A percentile compares a stretch with the other conserved stretches of the same genome.
These are phyloP conservation scores for Ustilago lituana DNA, from an alignment of 1,284 basidiomycete species.

Conservation along the genomic window DNA sequence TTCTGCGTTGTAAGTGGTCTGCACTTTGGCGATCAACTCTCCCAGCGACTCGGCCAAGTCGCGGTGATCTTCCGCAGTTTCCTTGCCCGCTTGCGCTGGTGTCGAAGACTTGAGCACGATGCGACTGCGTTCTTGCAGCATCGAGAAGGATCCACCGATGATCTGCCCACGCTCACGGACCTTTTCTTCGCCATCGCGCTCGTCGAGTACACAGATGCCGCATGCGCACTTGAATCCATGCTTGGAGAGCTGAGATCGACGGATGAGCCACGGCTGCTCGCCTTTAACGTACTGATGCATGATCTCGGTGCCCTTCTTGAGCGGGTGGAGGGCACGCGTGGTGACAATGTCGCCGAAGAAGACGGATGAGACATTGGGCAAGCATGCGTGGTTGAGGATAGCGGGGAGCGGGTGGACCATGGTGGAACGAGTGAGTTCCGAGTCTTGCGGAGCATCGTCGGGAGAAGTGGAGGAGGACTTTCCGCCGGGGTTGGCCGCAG, in stretches of 20 bases:
- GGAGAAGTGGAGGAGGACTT: constrained; percentile 23
- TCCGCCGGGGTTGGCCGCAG: constrained; percentile 53
- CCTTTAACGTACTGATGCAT: constrained; percentile 66
- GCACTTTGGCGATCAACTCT: constrained; percentile 45
- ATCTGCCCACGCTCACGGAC: constrained; percentile 46
- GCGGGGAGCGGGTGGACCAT: constrained; percentile 66
- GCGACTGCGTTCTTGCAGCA: constrained; percentile 58
- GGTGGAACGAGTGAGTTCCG: constrained; percentile 55
- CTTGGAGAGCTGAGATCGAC: constrained; percentile 59
- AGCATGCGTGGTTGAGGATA: constrained; percentile 65
- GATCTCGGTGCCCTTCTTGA: constrained; percentile 62
- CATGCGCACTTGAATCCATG: constrained; percentile 64
- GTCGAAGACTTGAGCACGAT: constrained; percentile 50
- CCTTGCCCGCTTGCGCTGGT: constrained; percentile 9
- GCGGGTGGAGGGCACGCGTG: constrained; percentile 58
- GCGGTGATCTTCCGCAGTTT: constrained; percentile 42
- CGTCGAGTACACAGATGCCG: constrained; percentile 57
- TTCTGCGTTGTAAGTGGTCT: constrained; percentile 48
- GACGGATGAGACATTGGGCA: constrained; percentile 65
- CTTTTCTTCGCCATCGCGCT: constrained; percentile 49
- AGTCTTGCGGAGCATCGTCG: constrained; percentile 17
- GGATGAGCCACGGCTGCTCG: constrained; percentile 55
- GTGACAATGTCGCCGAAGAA: constrained; percentile 65
- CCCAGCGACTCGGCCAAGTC: constrained; percentile 52
- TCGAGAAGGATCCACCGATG: constrained; percentile 48